Evolutionary conservation across 2,329 filamentous ascomycete genomes (phyloP).

Genomic region (Botrytis hyacinthi): DNA sequence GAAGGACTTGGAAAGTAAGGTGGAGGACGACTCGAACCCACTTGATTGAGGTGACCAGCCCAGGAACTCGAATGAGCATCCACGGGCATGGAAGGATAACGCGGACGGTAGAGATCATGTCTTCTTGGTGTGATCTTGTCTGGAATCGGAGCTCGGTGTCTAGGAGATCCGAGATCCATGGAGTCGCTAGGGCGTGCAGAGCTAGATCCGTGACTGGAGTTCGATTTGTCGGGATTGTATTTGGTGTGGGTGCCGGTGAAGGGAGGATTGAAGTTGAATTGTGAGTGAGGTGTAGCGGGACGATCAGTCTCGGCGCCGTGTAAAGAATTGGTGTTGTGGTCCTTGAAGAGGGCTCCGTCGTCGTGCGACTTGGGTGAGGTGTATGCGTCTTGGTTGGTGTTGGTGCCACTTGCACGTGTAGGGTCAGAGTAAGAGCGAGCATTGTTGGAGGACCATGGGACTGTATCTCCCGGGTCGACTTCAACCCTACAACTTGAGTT

Average conservation of each 20-base stretch:
- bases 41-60: not conserved
- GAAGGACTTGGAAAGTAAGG: not conserved
- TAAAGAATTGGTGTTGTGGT: not conserved
- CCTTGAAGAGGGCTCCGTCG: not conserved
- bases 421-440: not conserved
- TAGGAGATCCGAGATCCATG: not conserved
- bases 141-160: no score
- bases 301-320: not conserved
- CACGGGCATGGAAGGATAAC: not conserved
- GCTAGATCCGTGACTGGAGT: not conserved
- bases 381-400: no score
- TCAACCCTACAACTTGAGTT: not conserved
- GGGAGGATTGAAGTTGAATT: not conserved
- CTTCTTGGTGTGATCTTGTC: rapidly evolving
- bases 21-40: not conserved
- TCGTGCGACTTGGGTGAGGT: no score
- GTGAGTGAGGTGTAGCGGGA: not conserved
- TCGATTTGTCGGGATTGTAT: not conserved
- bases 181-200: rapidly evolving
- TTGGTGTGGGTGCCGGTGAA: not conserved
- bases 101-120: not conserved
- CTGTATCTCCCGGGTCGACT: not conserved
- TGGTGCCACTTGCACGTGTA: not conserved
- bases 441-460: not conserved
- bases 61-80: not conserved